Conservation (phyloP, 2,329 filamentous ascomycete genomes). For the Arachnomyces sp. region DNA sequence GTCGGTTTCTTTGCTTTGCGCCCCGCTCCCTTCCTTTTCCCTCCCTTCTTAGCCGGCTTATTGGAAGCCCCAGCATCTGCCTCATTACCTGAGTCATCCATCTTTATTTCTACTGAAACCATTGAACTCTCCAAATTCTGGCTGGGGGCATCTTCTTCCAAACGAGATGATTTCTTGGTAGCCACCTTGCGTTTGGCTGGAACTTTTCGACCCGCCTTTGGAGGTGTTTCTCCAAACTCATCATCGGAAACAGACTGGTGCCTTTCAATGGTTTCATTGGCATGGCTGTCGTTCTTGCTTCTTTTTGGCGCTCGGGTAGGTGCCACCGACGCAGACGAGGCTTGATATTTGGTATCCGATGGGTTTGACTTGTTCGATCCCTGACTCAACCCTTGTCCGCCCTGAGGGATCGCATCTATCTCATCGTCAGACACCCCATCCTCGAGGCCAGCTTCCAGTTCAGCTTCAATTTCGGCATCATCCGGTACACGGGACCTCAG, state of each 20-base stretch:
- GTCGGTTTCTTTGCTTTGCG: slow-evolving; percentile 26
- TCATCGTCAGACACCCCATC: slow-evolving; percentile 46
- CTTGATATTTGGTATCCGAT: background rate
- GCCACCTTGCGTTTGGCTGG: slow-evolving; percentile 10
- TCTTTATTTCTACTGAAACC: slow-evolving; percentile 23
- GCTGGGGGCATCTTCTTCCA: background rate
- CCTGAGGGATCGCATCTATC: background rate
- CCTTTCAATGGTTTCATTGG: slow-evolving; percentile 2
- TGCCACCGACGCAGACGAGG: slow-evolving; percentile 1
- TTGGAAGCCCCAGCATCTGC: slow-evolving; percentile 17
- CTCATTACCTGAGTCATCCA: slow-evolving; percentile 25
- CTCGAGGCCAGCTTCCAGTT: slow-evolving; percentile 59
- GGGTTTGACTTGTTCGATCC: slow-evolving; percentile 7
- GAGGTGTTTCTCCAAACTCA: slow-evolving; percentile 12
- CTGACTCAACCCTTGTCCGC: background rate
- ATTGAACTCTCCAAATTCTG: slow-evolving; percentile 12
- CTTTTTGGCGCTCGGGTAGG: background rate
- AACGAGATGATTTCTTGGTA: slow-evolving; percentile 9
- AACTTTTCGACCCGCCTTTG: slow-evolving; percentile 14
- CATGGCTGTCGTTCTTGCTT: background rate
- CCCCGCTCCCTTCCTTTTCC: slow-evolving; percentile 21
- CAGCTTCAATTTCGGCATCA: slow-evolving; percentile 60
- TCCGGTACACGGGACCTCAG: slow-evolving; percentile 43
- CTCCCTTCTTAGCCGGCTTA: slow-evolving; percentile 20
- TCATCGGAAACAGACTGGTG: slow-evolving; percentile 3